phyloP scores from a whole-genome alignment of 2,329 filamentous ascomycete genomes.

The Pseudogymnoascus sp. region DNA sequence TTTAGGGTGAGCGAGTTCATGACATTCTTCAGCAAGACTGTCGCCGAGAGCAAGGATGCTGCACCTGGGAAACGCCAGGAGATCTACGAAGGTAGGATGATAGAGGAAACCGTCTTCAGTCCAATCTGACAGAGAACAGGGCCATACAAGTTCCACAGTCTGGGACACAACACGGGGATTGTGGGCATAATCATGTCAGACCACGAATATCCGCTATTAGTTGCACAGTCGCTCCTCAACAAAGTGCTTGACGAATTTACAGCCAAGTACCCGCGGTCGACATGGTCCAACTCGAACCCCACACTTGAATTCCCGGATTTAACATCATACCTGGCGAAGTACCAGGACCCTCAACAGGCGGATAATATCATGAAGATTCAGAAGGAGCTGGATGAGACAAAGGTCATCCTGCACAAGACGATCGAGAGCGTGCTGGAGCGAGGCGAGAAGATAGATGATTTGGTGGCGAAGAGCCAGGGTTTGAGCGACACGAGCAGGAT shows the following conservation, averaged over 20 bases:
- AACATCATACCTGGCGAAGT: constrained; percentile 68
- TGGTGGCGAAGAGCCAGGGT: constrained; percentile 89
- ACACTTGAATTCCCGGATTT: constrained; percentile 62
- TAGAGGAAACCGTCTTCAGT: not conserved
- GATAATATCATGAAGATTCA: constrained; percentile 95
- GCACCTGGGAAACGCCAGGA: constrained; percentile 74
- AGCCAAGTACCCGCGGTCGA: constrained; percentile 60
- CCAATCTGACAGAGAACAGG: constrained; percentile 15
- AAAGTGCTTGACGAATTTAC: constrained; percentile 87
- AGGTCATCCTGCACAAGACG: constrained; percentile 94
- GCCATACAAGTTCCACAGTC: constrained; percentile 72
- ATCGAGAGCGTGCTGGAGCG: constrained; percentile 83
- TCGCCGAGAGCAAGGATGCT: constrained; percentile 66
- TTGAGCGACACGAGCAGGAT: constrained; percentile 91
- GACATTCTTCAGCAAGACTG: constrained; percentile 76
- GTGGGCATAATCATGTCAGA: constrained; percentile 72
- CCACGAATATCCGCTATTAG: constrained; percentile 65
- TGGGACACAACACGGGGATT: constrained; percentile 65
- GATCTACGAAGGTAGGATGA: constrained; percentile 61
- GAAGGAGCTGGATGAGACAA: constrained; percentile 93
- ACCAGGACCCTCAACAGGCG: constrained; percentile 80
- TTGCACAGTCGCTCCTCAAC: constrained; percentile 77
- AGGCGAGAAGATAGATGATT: constrained; percentile 90
- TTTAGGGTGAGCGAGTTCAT: constrained; percentile 51
- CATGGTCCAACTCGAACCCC: constrained; percentile 51